Evolutionary conservation across 2,329 filamentous ascomycete species (phyloP).

Genomic region (Botrytis elliptica): DNA sequence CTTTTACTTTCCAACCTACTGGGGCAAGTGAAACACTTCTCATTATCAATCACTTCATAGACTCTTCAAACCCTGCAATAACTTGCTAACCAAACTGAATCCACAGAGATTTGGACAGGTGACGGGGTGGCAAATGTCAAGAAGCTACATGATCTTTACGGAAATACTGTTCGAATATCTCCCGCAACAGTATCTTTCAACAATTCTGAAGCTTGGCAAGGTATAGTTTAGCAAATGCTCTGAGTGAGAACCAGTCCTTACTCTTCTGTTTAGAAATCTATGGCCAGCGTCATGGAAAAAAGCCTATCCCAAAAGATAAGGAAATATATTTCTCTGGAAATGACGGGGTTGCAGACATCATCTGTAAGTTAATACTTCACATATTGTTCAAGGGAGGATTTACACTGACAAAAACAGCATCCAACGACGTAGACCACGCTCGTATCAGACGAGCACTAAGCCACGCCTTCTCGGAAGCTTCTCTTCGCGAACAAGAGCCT

Average conservation of each 20-base stretch:
- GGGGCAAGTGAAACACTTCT: background rate
- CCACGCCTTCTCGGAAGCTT: background rate
- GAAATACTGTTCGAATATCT: background rate
- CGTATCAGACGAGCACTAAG: background rate
- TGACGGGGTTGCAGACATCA: background rate
- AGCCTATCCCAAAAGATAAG: background rate
- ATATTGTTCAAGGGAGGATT: background rate
- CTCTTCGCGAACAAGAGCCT: background rate
- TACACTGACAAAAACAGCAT: background rate
- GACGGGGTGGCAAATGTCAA: background rate
- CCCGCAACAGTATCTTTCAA: background rate
- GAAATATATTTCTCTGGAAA: background rate
- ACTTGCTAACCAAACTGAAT: background rate
- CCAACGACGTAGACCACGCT: background rate
- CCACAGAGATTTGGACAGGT: background rate
- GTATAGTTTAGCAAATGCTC: background rate
- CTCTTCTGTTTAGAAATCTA: background rate
- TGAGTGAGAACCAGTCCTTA: background rate
- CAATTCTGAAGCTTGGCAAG: background rate
- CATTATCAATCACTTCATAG: background rate
- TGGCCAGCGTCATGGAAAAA: background rate
- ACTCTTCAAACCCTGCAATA: background rate
- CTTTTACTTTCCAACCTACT: background rate
- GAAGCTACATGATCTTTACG: background rate
- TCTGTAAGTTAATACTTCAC: background rate